These are phyloP conservation scores for Paraphaeosphaeria sporulosa DNA, from an alignment of 2,329 filamentous ascomycete genomes.

Conservation along the genomic window DNA sequence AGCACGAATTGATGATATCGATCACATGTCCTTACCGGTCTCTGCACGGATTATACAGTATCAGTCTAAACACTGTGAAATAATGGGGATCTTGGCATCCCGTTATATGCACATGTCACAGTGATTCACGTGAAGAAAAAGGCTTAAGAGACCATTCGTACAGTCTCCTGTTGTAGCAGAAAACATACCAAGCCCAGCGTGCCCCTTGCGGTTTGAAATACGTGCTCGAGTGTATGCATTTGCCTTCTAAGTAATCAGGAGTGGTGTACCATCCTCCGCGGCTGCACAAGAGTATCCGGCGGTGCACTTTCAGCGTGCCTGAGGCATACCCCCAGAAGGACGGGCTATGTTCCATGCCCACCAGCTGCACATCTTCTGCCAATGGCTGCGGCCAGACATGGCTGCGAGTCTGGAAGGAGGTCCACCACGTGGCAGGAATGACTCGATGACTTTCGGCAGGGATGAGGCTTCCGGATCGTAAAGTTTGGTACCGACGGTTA, in stretches of 20 bases:
- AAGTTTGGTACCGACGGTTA: slow-evolving; percentile 19
- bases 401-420: not conserved
- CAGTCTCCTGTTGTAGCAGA: no score
- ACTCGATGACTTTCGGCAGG: slow-evolving; percentile 2
- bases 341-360: no score
- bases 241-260: no score
- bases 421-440: slow-evolving; percentile 1
- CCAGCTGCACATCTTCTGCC: not conserved
- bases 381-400: not conserved
- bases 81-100: slow-evolving; percentile 28
- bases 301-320: not conserved
- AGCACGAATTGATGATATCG: slow-evolving; percentile 14
- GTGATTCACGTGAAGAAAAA: no score
- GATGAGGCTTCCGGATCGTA: slow-evolving; percentile 1
- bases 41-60: slow-evolving; percentile 13
- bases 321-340: no score
- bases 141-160: no score
- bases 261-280: no score
- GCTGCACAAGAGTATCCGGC: no score
- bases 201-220: no score
- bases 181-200: no score
- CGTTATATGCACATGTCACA: slow-evolving; percentile 10
- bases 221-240: no score
- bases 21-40: slow-evolving; percentile 1
- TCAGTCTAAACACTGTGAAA: slow-evolving; percentile 20